phyloP scores from a whole-genome alignment of 805 yeast species.

The Cyberlindnera subsufficiens region DNA sequence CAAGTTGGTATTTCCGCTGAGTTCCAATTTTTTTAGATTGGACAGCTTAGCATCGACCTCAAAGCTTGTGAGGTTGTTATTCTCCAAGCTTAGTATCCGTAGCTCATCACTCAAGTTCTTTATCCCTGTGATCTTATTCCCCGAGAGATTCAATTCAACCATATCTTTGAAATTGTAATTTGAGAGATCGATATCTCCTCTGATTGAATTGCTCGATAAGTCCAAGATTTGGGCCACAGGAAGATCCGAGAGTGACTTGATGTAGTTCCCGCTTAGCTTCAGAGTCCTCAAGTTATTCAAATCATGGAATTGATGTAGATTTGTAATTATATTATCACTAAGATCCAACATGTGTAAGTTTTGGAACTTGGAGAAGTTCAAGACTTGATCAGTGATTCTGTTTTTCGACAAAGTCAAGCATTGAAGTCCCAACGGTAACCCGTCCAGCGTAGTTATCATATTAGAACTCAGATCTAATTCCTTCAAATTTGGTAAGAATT shows the following conservation, averaged over 20 bases:
- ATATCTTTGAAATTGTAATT: slow-evolving; percentile 12
- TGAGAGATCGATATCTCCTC: slow-evolving; percentile 6
- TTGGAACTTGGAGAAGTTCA: slow-evolving; percentile 12
- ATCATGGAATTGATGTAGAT: slow-evolving; percentile 24
- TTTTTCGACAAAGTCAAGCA: slow-evolving; percentile 12
- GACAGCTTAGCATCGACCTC: background rate
- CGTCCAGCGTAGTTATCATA: slow-evolving; percentile 18
- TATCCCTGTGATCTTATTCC: slow-evolving; percentile 9
- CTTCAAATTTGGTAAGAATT: slow-evolving; percentile 32
- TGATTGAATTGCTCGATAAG: slow-evolving; percentile 30
- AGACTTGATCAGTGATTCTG: slow-evolving; percentile 16
- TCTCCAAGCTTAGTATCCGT: slow-evolving; percentile 10
- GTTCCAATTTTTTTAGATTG: slow-evolving; percentile 1
- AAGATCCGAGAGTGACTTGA: slow-evolving; percentile 1
- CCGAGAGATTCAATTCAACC: slow-evolving; percentile 9
- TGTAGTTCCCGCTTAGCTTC: slow-evolving; percentile 1
- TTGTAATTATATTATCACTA: slow-evolving; percentile 34
- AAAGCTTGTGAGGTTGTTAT: slow-evolving; percentile 8
- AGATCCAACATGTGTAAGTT: slow-evolving; percentile 29
- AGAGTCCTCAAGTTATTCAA: slow-evolving; percentile 22
- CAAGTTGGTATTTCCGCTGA: background rate
- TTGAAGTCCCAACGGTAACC: slow-evolving; percentile 12
- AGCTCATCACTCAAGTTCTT: slow-evolving; percentile 10
- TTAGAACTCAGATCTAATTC: slow-evolving; percentile 12
- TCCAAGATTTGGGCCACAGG: slow-evolving; percentile 28